Percentiles rank a stretch among this genome's conserved stretches.
Conservation (phyloP, 23 red algal species). For the Gracilariopsis chorda region DNA sequence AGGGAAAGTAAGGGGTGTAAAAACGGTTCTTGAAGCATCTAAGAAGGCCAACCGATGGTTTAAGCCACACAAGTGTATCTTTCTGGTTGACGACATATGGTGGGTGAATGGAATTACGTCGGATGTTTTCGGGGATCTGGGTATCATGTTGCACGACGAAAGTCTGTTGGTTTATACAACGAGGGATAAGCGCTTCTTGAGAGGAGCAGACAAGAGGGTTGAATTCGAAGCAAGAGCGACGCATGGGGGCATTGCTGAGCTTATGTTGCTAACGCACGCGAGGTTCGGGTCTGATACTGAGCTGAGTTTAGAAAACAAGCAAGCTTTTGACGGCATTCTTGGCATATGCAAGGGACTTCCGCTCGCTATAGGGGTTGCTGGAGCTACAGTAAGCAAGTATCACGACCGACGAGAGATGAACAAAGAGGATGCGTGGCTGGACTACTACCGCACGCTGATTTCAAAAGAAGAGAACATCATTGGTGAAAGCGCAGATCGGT, state of each 20-base stretch:
- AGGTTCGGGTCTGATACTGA: background rate
- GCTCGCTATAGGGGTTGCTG: background rate
- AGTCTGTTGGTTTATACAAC: background rate
- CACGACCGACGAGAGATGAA: too few relatives aligned
- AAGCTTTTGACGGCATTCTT: background rate
- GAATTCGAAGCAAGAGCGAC: background rate
- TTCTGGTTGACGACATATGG: constrained; percentile 9
- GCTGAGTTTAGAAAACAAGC: background rate
- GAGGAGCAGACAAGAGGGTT: background rate
- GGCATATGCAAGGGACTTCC: background rate
- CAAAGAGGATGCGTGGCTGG: too few relatives aligned
- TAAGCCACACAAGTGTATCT: background rate
- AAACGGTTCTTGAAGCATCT: background rate
- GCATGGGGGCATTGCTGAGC: background rate
- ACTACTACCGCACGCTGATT: too few relatives aligned
- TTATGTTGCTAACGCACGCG: background rate
- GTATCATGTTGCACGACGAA: background rate
- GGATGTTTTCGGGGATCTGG: background rate
- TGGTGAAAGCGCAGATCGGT: too few relatives aligned
- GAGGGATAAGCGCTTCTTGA: background rate
- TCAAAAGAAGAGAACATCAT: too few relatives aligned
- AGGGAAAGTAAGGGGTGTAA: background rate
- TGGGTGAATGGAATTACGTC: background rate
- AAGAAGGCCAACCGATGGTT: background rate
- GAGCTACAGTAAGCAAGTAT: background rate